These are phyloP conservation scores for Gnaphalium uliginosum DNA, from an alignment of 129 eudicot genomes.

Conservation along the genomic window DNA sequence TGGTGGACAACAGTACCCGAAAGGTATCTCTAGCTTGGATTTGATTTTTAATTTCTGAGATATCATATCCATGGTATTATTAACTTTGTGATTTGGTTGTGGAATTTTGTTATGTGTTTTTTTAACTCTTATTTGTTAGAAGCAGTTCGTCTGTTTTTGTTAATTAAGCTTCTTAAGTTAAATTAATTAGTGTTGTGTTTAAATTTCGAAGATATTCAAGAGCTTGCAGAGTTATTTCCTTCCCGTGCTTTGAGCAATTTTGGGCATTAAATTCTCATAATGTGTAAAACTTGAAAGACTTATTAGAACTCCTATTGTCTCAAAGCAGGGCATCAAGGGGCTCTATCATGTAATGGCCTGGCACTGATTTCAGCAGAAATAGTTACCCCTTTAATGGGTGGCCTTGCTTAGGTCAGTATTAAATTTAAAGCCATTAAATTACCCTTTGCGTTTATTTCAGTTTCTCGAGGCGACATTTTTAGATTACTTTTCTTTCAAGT, in stretches of 20 bases:
- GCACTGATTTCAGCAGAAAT: slow-evolving; percentile 82
- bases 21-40: slow-evolving; percentile 39
- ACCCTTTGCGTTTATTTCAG: slow-evolving; percentile 45
- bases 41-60: not conserved
- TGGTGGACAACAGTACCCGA: slow-evolving; percentile 54
- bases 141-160: slow-evolving; percentile 21
- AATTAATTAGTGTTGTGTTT: slow-evolving; percentile 37
- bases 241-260: slow-evolving; percentile 43
- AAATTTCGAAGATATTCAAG: slow-evolving; percentile 48
- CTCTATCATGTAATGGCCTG: slow-evolving; percentile 83
- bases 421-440: slow-evolving; percentile 46
- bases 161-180: slow-evolving; percentile 36
- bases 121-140: slow-evolving; percentile 23
- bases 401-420: slow-evolving; percentile 90
- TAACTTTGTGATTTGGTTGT: slow-evolving; percentile 19
- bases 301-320: slow-evolving; percentile 76
- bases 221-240: slow-evolving; percentile 56
- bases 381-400: slow-evolving; percentile 69
- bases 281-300: slow-evolving; percentile 48
- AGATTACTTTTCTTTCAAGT: slow-evolving; percentile 34
- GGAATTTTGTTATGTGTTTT: slow-evolving; percentile 22
- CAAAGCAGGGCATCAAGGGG: slow-evolving; percentile 95
- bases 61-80: not conserved
- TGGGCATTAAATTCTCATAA: slow-evolving; percentile 40
- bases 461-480: slow-evolving; percentile 45